Evolutionary conservation across 495 filamentous ascomycete species (phyloP).

Genomic region (Aspergillus nanangensis): DNA sequence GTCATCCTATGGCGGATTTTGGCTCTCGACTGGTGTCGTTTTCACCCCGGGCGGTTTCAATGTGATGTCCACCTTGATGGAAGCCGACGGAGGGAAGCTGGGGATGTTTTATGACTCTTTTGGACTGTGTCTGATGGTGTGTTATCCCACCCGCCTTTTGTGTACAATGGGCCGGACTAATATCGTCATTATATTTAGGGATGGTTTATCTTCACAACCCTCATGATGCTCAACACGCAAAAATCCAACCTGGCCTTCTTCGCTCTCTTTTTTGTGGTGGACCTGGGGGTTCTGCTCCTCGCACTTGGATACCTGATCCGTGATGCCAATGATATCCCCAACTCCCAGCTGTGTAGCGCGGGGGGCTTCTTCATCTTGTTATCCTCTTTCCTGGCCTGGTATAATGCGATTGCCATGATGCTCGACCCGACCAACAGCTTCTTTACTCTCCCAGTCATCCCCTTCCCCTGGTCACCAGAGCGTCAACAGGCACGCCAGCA

Average conservation of each 20-base stretch:
- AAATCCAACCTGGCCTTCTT: constrained; percentile 91
- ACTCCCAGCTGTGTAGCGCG: constrained; percentile 53
- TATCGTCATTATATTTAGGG: constrained; percentile 35
- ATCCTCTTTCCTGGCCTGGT: constrained; percentile 85
- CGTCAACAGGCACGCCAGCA: constrained; percentile 44
- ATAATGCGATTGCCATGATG: constrained; percentile 85
- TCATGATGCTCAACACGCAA: constrained; percentile 76
- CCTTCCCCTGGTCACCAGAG: constrained; percentile 91
- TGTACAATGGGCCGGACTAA: not conserved
- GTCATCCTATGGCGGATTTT: constrained; percentile 89
- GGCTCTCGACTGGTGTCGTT: constrained; percentile 77
- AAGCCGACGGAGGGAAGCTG: constrained; percentile 27
- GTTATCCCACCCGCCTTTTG: not conserved
- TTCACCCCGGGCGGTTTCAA: constrained; percentile 64
- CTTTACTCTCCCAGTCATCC: constrained; percentile 81
- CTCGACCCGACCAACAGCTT: constrained; percentile 76
- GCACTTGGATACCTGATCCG: constrained; percentile 57
- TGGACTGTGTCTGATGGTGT: constrained; percentile 71
- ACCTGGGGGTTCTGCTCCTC: constrained; percentile 78
- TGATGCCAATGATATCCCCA: constrained; percentile 32
- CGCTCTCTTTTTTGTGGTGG: constrained; percentile 79
- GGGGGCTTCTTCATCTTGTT: constrained; percentile 79
- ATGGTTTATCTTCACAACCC: constrained; percentile 89
- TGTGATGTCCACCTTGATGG: constrained; percentile 31
- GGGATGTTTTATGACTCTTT: constrained; percentile 54